Conservation (phyloP, 2,329 filamentous ascomycete genomes). For the Cytospora schulzeri region DNA sequence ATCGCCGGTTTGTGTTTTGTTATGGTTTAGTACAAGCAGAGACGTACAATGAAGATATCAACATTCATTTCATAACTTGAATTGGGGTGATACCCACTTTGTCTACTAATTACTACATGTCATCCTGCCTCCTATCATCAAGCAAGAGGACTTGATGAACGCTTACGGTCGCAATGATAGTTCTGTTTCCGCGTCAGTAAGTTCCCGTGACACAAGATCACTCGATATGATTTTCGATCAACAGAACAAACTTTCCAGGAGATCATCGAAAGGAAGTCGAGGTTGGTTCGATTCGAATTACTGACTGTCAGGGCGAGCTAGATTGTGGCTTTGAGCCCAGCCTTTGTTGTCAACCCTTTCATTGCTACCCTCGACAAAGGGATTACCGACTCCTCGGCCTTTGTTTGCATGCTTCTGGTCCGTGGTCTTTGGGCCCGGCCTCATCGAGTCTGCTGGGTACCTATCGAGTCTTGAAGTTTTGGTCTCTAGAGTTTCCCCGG, state of each 20-base stretch:
- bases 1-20: not conserved
- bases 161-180: not conserved
- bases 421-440: not conserved
- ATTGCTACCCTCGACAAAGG: not conserved
- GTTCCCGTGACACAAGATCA: not conserved
- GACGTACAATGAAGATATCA: not conserved
- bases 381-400: not conserved
- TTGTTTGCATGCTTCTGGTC: not conserved
- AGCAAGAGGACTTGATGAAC: not conserved
- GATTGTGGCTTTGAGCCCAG: not conserved
- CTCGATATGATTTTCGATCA: not conserved
- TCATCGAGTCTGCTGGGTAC: too few relatives aligned
- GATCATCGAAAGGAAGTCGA: not conserved
- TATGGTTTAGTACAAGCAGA: not conserved
- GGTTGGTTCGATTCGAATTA: not conserved
- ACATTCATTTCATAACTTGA: not conserved
- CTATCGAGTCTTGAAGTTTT: too few relatives aligned
- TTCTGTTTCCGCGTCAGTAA: not conserved
- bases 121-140: not conserved
- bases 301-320: not conserved
- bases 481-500: too few relatives aligned
- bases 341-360: not conserved
- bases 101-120: not conserved
- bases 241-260: not conserved
- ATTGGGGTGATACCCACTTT: not conserved